Base-by-base conservation (phyloP, 2,329 filamentous ascomycete species). In the Verticillium zaregamsianum region DNA sequence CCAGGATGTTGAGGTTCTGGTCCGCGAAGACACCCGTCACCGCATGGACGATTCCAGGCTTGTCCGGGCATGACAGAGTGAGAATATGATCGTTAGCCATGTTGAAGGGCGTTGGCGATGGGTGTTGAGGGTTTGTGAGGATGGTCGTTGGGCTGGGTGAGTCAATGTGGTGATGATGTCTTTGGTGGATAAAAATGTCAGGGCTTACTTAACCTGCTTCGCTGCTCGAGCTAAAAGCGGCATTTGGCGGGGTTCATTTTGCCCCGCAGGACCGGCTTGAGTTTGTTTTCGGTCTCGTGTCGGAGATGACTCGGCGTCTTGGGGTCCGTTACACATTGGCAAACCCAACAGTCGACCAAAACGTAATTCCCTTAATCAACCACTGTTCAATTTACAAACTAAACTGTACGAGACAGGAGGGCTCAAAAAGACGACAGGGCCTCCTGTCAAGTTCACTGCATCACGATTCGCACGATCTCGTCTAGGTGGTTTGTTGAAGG, bases 61-160 rank as follows among this genome's bases (percentile, higher is more conserved):
- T 90, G 79, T 95, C 91, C 59, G 91, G 90, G 78, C 91, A 94
- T 60, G 90, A 92, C 65, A 95, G 83, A 32, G 91, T 94, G 68
- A 95, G 86, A 73, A 91, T 89, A 77, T 90, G 86, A 73, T 89
- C 86, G 68, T 82, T 66, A 63, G 77, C 71, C 77, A 80, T 77
- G 68, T 70, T 72, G 70, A 52, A 32, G 20, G 45, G 45, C 45
- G 45, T 40, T 20, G 20, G 9, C 45, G n/a, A 11, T 52, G 45
- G n/a, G 20, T 12, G 45, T 23, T 23, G 45, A 23, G 17, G 39
- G 6, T 28, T 6, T 52, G 45, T 23, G n/a, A 23, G 20, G n/a
- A 20, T 25, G 17, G 45, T 52, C 11, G 45, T 23, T 7, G n/a
- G 20, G 39, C 3, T 25, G 12, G 45, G 45, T 52, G 45, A 52